Conservation (phyloP, 2,329 filamentous ascomycete genomes). For the Neofusicoccum sp. region DNA sequence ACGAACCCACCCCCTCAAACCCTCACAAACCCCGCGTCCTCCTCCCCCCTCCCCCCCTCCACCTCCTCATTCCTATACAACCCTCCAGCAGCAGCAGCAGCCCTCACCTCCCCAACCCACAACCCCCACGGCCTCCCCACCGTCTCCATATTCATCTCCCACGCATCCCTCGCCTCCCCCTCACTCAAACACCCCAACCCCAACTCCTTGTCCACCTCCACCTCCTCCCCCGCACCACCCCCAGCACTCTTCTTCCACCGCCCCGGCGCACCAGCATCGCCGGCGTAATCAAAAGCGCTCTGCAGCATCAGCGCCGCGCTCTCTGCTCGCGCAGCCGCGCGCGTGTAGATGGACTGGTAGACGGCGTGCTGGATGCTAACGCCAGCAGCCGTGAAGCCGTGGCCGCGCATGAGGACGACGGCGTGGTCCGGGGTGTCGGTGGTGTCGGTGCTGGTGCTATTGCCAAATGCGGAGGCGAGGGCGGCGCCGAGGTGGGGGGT, state of each 20-base stretch:
- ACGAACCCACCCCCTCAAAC: too few relatives aligned
- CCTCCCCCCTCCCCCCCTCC: too few relatives aligned
- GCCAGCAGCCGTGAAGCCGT: conserved; percentile 46
- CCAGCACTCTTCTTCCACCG: not conserved
- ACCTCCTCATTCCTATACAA: not conserved
- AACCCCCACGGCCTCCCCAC: conserved; percentile 43
- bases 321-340: conserved; percentile 41
- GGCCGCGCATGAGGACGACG: conserved; percentile 43
- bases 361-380: conserved; percentile 46
- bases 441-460: not conserved
- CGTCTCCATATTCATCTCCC: conserved; percentile 34
- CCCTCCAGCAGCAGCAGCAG: not conserved
- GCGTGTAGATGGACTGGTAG: conserved; percentile 46
- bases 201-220: not conserved
- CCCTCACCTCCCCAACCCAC: conserved; percentile 42
- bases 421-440: conserved; percentile 23
- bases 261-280: not conserved
- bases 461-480: conserved; percentile 34
- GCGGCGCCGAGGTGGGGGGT: conserved; percentile 33
- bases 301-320: conserved; percentile 35
- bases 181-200: conserved; percentile 24
- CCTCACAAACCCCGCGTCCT: too few relatives aligned
- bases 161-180: conserved; percentile 42
- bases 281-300: not conserved
- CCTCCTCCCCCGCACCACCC: not conserved